Evolutionary conservation across 441 rosid species (phyloP).

Genomic region (Gossypium schwendimanii): DNA sequence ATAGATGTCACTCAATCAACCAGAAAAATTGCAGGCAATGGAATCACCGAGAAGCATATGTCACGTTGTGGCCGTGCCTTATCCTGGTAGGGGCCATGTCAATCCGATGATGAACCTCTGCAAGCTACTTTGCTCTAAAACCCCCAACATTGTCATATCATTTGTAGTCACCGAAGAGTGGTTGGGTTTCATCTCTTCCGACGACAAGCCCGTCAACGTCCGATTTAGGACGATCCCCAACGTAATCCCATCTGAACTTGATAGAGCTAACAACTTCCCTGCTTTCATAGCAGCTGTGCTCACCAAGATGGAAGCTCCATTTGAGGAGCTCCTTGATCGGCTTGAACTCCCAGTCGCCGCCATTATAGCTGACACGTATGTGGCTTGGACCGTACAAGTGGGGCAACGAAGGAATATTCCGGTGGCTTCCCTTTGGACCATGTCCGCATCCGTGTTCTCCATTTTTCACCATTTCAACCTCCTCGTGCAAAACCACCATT

Average conservation of each 20-base stretch:
- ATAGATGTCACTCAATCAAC: neutral
- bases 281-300: conserved; percentile 37
- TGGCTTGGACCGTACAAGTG: conserved; percentile 36
- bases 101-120: conserved; percentile 69
- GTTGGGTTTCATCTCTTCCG: conserved; percentile 39
- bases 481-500: conserved; percentile 36
- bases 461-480: conserved; percentile 39
- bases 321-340: conserved; percentile 42
- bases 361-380: conserved; percentile 38
- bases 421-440: conserved; percentile 45
- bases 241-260: conserved; percentile 54
- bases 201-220: conserved; percentile 29
- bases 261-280: conserved; percentile 31
- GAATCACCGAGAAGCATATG: neutral
- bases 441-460: conserved; percentile 35
- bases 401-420: conserved; percentile 49
- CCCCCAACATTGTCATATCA: conserved; percentile 30
- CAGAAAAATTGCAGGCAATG: neutral
- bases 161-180: conserved; percentile 73
- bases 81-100: conserved; percentile 70
- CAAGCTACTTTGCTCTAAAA: conserved; percentile 32
- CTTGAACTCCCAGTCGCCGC: conserved; percentile 22
- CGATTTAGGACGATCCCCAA: conserved; percentile 42
- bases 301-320: conserved; percentile 44
- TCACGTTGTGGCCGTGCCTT: conserved; percentile 62